Conservation (phyloP, 179 eudicot genomes). For the Carnegiea gigantea region DNA sequence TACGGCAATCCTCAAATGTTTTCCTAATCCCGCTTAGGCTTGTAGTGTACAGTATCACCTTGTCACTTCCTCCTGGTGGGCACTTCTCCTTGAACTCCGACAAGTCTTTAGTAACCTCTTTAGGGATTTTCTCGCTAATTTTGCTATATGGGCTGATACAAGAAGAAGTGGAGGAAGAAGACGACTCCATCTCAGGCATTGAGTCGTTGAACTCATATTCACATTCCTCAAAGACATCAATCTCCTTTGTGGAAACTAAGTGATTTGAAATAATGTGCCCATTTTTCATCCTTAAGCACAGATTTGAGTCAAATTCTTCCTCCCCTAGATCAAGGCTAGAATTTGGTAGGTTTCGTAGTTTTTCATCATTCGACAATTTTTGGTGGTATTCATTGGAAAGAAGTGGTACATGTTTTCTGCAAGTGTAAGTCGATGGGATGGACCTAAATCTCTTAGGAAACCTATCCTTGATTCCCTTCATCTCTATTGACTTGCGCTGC, state of each 20-base stretch:
- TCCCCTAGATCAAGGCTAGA: neutral
- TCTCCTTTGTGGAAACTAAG: neutral
- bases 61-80: slow-evolving; percentile 33
- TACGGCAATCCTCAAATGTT: slow-evolving; percentile 27
- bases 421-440: slow-evolving; percentile 26
- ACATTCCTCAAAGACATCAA: slow-evolving; percentile 33
- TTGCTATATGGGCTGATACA: neutral
- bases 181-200: slow-evolving; percentile 29
- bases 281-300: slow-evolving; percentile 4
- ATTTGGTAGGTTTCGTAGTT: slow-evolving; percentile 11
- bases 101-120: slow-evolving; percentile 10
- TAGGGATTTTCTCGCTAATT: slow-evolving; percentile 1
- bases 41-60: slow-evolving; percentile 74
- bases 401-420: slow-evolving; percentile 20
- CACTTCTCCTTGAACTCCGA: slow-evolving; percentile 44
- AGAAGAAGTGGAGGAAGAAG: slow-evolving; percentile 27
- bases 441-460: slow-evolving; percentile 25
- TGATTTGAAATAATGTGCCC: slow-evolving; percentile 13
- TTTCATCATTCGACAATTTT: slow-evolving; percentile 12
- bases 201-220: slow-evolving; percentile 29
- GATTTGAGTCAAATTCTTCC: slow-evolving; percentile 4
- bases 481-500: slow-evolving; percentile 1
- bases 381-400: neutral
- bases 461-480: slow-evolving; percentile 31
- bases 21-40: slow-evolving; percentile 73